Base-by-base conservation (phyloP, 805 yeast species). In the Pichia nakasei region DNA sequence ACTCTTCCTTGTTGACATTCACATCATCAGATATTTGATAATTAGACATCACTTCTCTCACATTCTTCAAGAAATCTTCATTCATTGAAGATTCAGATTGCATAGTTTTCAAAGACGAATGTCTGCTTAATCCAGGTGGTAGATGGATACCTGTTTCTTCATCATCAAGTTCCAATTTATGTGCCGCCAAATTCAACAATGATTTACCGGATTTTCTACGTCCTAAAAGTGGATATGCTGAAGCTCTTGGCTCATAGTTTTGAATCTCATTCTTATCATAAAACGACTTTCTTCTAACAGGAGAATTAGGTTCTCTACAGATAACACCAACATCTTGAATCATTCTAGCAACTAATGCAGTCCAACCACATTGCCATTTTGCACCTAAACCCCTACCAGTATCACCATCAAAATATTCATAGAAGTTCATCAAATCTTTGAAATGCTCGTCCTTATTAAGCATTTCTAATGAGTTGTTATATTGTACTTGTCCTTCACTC, bases 321-420 rank as follows among this genome's bases (percentile, higher is more conserved):
- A 86, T 73, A 38, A 78, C 73, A 47, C 96, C 96, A 37, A 85
- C 84, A 64, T 89, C 91, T 59, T 85, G 93, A 57, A 89, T 85
- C 76, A 88, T 78, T 64, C 91, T 84, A 36, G 95, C 95, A 42
- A 87, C 93, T 38, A 89, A 71, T 0, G 95, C 89, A 1, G 96
- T 88, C 97, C 97, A 88, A 12, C 97, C 97, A 70, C 88, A 82
- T 66, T 88, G 97, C 67, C 89, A 96, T 42, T 88, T 80, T 2
- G 96, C 87, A 29, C 97, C 97, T 45, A 88, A 66, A 6, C 96
- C 97, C 52, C 95, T 75, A 34, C 97, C 97, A 2, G 93, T 83
- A 59, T 88, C 97, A 52, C 95, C 96, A 56, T 88, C 94, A 60
- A 88, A 88, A 60, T 82, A 88, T 67, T 88, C 97, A 59, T 77